Evolutionary conservation across 2,329 filamentous ascomycete species (phyloP).

Genomic region (Diaporthe longicolla): DNA sequence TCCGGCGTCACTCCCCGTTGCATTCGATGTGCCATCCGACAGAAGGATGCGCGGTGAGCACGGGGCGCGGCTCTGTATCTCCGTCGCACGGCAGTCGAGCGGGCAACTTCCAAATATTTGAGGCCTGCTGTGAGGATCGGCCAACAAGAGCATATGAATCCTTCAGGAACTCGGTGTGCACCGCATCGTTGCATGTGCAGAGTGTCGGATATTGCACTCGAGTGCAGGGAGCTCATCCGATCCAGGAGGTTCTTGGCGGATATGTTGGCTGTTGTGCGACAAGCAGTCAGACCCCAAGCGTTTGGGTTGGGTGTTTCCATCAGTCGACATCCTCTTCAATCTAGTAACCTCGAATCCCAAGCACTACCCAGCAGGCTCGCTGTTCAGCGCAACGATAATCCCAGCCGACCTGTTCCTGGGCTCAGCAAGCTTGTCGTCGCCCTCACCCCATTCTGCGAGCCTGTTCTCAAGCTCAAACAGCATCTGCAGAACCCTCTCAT

Average conservation of each 20-base stretch:
- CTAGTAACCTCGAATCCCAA: neutral
- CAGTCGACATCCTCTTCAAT: neutral
- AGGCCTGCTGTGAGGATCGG: too few relatives aligned
- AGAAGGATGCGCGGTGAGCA: neutral
- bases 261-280: neutral
- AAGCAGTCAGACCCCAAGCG: too few relatives aligned
- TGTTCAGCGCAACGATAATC: conserved; percentile 25
- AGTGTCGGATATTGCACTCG: neutral
- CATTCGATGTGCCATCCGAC: too few relatives aligned
- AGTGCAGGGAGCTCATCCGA: neutral
- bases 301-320: neutral
- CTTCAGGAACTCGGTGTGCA: neutral
- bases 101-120: neutral
- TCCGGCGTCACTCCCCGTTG: neutral
- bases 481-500: conserved; percentile 23
- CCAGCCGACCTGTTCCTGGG: neutral
- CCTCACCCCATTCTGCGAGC: conserved; percentile 37
- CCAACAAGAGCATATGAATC: neutral
- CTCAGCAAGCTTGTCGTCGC: conserved; percentile 32
- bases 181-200: too few relatives aligned
- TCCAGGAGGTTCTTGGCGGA: neutral
- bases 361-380: neutral
- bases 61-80: neutral
- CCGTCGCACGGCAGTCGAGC: too few relatives aligned
- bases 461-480: conserved; percentile 38